Evolutionary conservation across 2,329 filamentous ascomycete species (phyloP), one percentile per base, ranked within the genome.

Genomic region (Aureobasidium lini): DNA sequence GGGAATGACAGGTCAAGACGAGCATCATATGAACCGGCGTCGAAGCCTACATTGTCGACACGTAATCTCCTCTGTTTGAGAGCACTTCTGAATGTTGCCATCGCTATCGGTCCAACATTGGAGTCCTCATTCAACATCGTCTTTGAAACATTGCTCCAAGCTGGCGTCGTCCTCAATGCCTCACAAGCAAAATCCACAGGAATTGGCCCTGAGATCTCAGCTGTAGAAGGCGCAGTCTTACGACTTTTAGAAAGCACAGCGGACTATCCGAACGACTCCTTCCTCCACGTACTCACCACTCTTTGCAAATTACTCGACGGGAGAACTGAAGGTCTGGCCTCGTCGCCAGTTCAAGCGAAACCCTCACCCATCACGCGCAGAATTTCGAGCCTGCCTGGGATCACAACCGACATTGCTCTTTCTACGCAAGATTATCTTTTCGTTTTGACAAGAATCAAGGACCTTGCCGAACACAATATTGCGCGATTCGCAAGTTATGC

Each of bases 71-170:
- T 97, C 1, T 99, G 94, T 67, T 77, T 99, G 44, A 81, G 95
- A 67, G 94, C 94, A 32, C 79, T 99, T 15, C 76, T 99, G n/a
- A 99, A 99, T 66, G 76, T 99, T 3, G 94, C 94, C 1, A 99
- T 97, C 67, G 94, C 94, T 2, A 76, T 99, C 1, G 94, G 94
- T 0, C 91, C 94, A 3, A 96, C 90, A 0, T 79, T 99, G 0
- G 86, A 88, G 37, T 79, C 82, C 13, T 89, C 93, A 0, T 99
- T 95, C 89, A 86, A 85, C 1, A 97, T 99, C 60, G 80, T 99
- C 15, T 81, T 99, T 1, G 92, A 95, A 68, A 95, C 92, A 0
- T 76, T 99, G 7, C 91, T 96, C 68, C 90, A 96, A 71, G 92
- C 93, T 2, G 94, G 97, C 66, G 85, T 95, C 63, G 86, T 97